A percentile compares a stretch with the other conserved stretches of the same genome.
Conservation (phyloP, 2,329 filamentous ascomycete genomes). For the Clathrospora elynae region DNA sequence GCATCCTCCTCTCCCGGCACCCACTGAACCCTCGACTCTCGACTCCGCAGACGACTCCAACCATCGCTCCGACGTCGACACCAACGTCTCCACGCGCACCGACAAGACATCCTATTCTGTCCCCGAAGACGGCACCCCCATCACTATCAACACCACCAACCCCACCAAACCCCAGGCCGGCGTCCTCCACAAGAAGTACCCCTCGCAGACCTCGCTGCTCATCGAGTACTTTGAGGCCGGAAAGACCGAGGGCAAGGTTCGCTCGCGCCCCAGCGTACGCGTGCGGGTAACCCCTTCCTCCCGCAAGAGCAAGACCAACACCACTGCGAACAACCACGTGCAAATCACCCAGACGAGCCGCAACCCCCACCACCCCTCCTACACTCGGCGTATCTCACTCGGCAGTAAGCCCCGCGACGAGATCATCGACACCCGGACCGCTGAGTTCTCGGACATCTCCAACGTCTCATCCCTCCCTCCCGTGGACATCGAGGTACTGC, state of each 20-base stretch:
- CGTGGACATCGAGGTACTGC: slow-evolving; percentile 87
- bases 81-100: slow-evolving; percentile 71
- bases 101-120: slow-evolving; percentile 76
- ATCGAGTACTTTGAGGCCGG: slow-evolving; percentile 94
- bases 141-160: slow-evolving; percentile 81
- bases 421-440: slow-evolving; percentile 30
- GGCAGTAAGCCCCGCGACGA: slow-evolving; percentile 52
- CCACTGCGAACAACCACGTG: slow-evolving; percentile 72
- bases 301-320: slow-evolving; percentile 56
- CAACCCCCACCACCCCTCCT: slow-evolving; percentile 69
- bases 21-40: slow-evolving; percentile 72
- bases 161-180: slow-evolving; percentile 67
- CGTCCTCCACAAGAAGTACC: slow-evolving; percentile 56
- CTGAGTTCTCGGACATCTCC: slow-evolving; percentile 75
- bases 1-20: slow-evolving; percentile 72
- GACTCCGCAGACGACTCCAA: slow-evolving; percentile 61
- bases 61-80: slow-evolving; percentile 60
- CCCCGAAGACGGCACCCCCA: slow-evolving; percentile 84
- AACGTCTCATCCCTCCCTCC: slow-evolving; percentile 71
- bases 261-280: slow-evolving; percentile 79
- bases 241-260: slow-evolving; percentile 64
- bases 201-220: slow-evolving; percentile 85
- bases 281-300: slow-evolving; percentile 75
- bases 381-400: slow-evolving; percentile 70
- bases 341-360: slow-evolving; percentile 83